phyloP scores from a whole-genome alignment of 2,329 filamentous ascomycete genomes.

The Claviceps maximensis region DNA sequence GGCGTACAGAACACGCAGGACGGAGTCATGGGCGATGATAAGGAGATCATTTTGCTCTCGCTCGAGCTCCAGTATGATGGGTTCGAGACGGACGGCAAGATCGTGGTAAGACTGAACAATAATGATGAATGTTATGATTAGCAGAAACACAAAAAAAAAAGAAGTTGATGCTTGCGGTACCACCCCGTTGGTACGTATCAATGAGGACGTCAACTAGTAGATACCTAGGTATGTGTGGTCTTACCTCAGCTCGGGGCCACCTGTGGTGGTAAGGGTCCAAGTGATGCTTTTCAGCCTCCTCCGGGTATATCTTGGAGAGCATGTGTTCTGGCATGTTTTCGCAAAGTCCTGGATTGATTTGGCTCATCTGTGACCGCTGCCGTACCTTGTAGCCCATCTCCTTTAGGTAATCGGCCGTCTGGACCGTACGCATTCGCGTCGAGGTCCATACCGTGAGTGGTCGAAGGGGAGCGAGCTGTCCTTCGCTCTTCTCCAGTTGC shows the following conservation, averaged over 20 bases:
- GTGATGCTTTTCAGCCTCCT: conserved; percentile 87
- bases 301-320: conserved; percentile 71
- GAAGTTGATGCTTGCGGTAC: not conserved
- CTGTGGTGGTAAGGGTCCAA: conserved; percentile 93
- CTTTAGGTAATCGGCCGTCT: conserved; percentile 75
- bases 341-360: conserved; percentile 91
- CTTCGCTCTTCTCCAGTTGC: conserved; percentile 50
- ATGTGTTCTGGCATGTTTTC: conserved; percentile 80
- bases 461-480: conserved; percentile 54
- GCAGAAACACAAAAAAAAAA: not conserved
- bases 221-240: not conserved
- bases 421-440: conserved; percentile 75
- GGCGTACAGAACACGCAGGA: conserved; percentile 90
- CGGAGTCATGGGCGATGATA: conserved; percentile 95
- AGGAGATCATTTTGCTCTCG: conserved; percentile 95
- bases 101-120: conserved; percentile 77
- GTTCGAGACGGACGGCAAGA: conserved; percentile 91
- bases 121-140: not conserved
- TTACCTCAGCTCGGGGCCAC: conserved; percentile 82
- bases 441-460: conserved; percentile 91
- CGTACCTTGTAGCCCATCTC: conserved; percentile 71
- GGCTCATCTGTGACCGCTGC: conserved; percentile 91
- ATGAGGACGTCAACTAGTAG: not conserved
- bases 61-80: conserved; percentile 93
- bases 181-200: not conserved